These are phyloP conservation scores for Colletotrichum gigasporum DNA, from an alignment of 2,329 filamentous ascomycete genomes.

Conservation along the genomic window DNA sequence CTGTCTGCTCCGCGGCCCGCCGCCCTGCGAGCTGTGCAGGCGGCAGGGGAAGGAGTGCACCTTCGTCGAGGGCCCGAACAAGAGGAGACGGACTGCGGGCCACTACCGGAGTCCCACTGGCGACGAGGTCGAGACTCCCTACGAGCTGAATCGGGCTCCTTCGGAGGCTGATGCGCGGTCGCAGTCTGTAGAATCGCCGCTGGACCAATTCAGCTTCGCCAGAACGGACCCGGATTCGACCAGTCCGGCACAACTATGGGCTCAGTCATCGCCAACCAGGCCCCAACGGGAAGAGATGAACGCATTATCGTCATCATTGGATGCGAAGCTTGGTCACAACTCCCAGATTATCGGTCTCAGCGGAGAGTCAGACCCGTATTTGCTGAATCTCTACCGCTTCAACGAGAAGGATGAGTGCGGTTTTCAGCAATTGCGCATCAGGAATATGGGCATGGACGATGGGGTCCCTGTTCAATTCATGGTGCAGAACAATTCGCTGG, in stretches of 20 bases:
- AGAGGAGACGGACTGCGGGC: conserved; percentile 1
- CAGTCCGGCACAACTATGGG: neutral
- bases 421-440: conserved; percentile 18
- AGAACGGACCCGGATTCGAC: neutral
- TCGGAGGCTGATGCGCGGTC: neutral
- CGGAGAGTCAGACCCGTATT: conserved; percentile 21
- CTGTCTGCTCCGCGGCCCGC: conserved; percentile 1
- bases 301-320: neutral
- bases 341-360: conserved; percentile 23
- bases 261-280: neutral
- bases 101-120: neutral
- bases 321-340: conserved; percentile 6
- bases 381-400: conserved; percentile 15
- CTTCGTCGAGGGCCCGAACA: conserved; percentile 17
- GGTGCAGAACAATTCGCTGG: conserved; percentile 15
- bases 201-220: neutral
- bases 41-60: conserved; percentile 21
- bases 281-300: neutral
- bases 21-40: conserved; percentile 20
- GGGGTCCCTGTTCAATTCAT: conserved; percentile 20
- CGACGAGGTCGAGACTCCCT: neutral
- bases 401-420: conserved; percentile 16
- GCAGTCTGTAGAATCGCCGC: neutral
- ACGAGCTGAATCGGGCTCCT: neutral
- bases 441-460: conserved; percentile 15